Evolutionary conservation across 176 grass and related monocot species (phyloP).

Genomic region (Carex myosuroides): DNA sequence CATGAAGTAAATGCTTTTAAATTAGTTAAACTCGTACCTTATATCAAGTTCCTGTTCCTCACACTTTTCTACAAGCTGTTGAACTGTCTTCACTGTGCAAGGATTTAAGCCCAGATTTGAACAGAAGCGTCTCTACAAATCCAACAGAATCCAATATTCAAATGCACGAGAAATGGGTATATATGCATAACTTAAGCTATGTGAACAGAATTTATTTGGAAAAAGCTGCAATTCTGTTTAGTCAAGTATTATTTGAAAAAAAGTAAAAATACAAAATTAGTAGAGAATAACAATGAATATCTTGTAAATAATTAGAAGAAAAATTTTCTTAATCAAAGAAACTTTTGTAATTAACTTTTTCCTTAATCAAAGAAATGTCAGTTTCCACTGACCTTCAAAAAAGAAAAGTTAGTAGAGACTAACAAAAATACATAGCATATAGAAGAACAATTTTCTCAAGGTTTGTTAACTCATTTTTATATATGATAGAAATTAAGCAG

Average conservation of each 20-base stretch:
- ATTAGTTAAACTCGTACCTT: slow-evolving; percentile 25
- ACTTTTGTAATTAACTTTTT: too few relatives aligned
- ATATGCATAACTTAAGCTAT: background rate
- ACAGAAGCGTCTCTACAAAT: too few relatives aligned
- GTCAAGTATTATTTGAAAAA: background rate
- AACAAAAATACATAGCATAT: too few relatives aligned
- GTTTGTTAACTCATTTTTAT: too few relatives aligned
- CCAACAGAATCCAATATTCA: background rate
- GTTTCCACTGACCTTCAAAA: too few relatives aligned
- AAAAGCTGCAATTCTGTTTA: background rate
- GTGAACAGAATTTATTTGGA: background rate
- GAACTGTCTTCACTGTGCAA: slow-evolving; percentile 59
- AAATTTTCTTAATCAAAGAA: too few relatives aligned
- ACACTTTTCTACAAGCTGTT: slow-evolving; percentile 56
- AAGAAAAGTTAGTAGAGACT: too few relatives aligned
- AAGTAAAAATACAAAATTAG: background rate
- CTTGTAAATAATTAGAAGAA: too few relatives aligned
- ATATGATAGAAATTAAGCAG: too few relatives aligned
- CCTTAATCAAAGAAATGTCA: too few relatives aligned
- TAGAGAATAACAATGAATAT: background rate
- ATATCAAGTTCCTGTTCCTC: slow-evolving; percentile 63
- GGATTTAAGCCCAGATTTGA: background rate
- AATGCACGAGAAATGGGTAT: too few relatives aligned
- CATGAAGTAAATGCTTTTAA: background rate
- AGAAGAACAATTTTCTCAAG: too few relatives aligned